A percentile compares a stretch with the other conserved stretches of the same genome.
phyloP scores from a whole-genome alignment of 805 yeast genomes.

The Yamadazyma laniorum region DNA sequence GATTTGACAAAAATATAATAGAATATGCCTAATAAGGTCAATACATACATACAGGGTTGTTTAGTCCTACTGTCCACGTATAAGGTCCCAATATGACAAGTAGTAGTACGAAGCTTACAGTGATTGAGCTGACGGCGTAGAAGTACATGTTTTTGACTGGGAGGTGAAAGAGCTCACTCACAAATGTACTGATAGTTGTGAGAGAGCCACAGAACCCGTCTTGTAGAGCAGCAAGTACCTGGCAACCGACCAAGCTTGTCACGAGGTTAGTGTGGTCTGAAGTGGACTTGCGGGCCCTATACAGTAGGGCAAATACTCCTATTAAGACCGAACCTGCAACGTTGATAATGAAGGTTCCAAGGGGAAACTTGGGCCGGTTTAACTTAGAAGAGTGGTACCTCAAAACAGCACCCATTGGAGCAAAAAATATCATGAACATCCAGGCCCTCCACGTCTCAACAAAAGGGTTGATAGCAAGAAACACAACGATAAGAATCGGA shows the following conservation, averaged over 20 bases:
- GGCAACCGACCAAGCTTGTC: constrained; percentile 39
- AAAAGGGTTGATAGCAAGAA: constrained; percentile 33
- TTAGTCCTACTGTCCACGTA: constrained; percentile 61
- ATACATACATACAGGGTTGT: constrained; percentile 23
- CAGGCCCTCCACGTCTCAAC: constrained; percentile 55
- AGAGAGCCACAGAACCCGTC: constrained; percentile 72
- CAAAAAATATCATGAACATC: constrained; percentile 65
- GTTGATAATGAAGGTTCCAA: constrained; percentile 52
- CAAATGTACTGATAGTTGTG: constrained; percentile 76
- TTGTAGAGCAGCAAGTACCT: constrained; percentile 51
- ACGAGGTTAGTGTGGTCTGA: constrained; percentile 25
- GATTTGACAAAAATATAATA: too few species aligned
- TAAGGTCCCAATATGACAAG: constrained; percentile 69
- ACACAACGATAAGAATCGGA: constrained; percentile 37
- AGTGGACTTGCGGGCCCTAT: constrained; percentile 38
- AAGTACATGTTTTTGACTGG: constrained; percentile 36
- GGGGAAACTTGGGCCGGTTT: constrained; percentile 53
- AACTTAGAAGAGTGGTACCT: constrained; percentile 56
- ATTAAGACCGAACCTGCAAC: constrained; percentile 44
- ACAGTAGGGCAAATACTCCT: constrained; percentile 42
- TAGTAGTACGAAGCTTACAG: constrained; percentile 45
- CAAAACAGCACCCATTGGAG: constrained; percentile 66
- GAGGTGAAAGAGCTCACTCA: constrained; percentile 55
- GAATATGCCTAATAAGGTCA: too few species aligned
- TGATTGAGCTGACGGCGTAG: constrained; percentile 52